A percentile compares a stretch with the other conserved stretches of the same genome.
Conservation (phyloP, 1,284 basidiomycete genomes). For the Sphaerobolus stellatus region DNA sequence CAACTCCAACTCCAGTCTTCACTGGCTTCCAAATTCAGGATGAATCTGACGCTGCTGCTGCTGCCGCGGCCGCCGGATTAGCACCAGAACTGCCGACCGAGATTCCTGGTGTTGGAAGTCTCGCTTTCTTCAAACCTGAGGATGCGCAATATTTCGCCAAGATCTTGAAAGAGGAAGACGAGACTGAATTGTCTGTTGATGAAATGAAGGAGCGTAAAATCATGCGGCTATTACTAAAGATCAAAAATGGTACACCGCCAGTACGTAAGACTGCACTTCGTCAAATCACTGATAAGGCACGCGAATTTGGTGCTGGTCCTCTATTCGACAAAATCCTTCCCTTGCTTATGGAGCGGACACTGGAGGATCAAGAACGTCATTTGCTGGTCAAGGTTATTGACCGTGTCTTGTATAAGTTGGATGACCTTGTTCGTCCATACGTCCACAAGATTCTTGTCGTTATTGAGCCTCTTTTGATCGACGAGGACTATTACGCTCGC, state of each 20-base stretch:
- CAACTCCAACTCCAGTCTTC: constrained; percentile 55
- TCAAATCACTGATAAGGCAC: constrained; percentile 99
- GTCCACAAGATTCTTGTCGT: constrained; percentile 99
- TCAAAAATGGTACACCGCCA: constrained; percentile 99
- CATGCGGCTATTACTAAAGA: constrained; percentile 98
- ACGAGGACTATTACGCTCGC: constrained; percentile 99
- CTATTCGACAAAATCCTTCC: constrained; percentile 99
- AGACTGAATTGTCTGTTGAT: constrained; percentile 92
- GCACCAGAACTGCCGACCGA: constrained; percentile 96
- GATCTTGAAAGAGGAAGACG: constrained; percentile 93
- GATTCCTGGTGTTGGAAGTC: constrained; percentile 95
- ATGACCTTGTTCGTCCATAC: constrained; percentile 97
- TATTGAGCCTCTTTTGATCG: constrained; percentile 98
- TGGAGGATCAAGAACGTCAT: constrained; percentile 99
- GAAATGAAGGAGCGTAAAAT: constrained; percentile 99
- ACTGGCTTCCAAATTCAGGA: constrained; percentile 97
- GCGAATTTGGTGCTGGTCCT: constrained; percentile 98
- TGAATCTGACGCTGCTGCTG: constrained; percentile 83
- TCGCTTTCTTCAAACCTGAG: constrained; percentile 98
- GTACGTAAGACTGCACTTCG: constrained; percentile 97
- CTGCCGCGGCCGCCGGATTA: constrained; percentile 86
- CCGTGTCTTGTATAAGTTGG: constrained; percentile 97
- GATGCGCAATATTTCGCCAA: constrained; percentile 98
- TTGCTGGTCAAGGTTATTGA: constrained; percentile 99
- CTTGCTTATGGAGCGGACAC: constrained; percentile 96